These are phyloP conservation scores for Tremella yokohamensis DNA, from an alignment of 768 basidiomycete genomes.

Conservation along the genomic window DNA sequence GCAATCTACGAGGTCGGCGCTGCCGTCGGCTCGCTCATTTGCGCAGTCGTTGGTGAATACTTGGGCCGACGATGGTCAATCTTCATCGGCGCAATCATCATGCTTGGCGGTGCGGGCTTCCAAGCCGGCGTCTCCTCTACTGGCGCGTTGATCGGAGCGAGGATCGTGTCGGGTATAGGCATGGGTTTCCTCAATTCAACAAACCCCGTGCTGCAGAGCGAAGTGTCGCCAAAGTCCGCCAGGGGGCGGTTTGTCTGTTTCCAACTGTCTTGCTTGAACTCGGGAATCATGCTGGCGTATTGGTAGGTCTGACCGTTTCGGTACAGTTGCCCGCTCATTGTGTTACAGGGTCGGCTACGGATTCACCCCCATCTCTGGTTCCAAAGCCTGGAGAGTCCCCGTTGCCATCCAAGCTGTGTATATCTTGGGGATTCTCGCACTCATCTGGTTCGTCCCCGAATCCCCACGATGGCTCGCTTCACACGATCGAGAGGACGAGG, in stretches of 20 bases:
- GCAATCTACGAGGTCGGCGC: constrained; percentile 33
- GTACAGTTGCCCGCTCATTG: no score
- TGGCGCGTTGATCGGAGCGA: constrained; percentile 10
- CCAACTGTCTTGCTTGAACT: not conserved
- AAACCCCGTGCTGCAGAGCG: constrained; percentile 28
- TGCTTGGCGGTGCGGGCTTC: constrained; percentile 35
- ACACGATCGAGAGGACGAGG: constrained; percentile 16
- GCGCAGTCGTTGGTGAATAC: constrained; percentile 19
- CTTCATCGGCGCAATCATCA: constrained; percentile 28
- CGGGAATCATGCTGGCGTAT: not conserved
- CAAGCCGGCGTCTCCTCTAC: constrained; percentile 30
- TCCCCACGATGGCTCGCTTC: constrained; percentile 32
- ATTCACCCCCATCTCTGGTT: constrained; percentile 20
- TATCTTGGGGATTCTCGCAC: constrained; percentile 20
- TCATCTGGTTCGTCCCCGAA: constrained; percentile 35
- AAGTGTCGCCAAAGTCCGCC: constrained; percentile 7
- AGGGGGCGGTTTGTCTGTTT: constrained; percentile 1
- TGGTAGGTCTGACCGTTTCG: no score
- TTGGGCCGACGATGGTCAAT: constrained; percentile 23
- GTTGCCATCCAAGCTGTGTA: constrained; percentile 36
- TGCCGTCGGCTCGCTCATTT: constrained; percentile 18
- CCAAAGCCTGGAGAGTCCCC: constrained; percentile 34
- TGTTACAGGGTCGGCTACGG: constrained; percentile 32
- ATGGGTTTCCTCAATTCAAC: constrained; percentile 20
- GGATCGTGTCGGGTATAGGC: constrained; percentile 31